Percentiles rank a stretch among this genome's conserved stretches.
Conservation (phyloP, 306 rosid species). For the Vigna unguiculata region DNA sequence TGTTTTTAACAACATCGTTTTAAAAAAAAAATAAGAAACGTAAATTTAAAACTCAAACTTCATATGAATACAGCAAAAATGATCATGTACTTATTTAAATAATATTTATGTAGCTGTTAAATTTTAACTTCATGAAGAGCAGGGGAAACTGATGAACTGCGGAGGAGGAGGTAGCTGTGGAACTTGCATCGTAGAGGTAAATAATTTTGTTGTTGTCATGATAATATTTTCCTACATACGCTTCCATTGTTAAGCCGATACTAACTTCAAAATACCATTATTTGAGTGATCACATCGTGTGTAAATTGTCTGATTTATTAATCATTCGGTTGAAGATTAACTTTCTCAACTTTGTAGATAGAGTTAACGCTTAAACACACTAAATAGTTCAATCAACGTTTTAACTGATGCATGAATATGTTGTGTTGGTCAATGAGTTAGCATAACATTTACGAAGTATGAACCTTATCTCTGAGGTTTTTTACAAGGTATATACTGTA, state of each 20-base stretch:
- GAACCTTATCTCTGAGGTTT: neutral
- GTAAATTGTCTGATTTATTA: neutral
- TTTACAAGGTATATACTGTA: neutral
- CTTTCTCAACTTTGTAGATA: neutral
- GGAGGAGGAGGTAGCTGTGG: conserved; percentile 97
- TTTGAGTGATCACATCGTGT: neutral
- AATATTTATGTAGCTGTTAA: neutral
- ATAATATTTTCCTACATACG: neutral
- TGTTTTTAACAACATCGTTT: neutral
- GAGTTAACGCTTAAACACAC: neutral
- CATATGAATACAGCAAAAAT: neutral
- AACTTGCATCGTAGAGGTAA: conserved; percentile 86
- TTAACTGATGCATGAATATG: too few species aligned
- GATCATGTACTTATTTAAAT: neutral
- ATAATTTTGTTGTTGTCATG: neutral
- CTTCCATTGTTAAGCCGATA: neutral
- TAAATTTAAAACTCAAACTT: neutral
- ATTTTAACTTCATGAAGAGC: conserved; percentile 16
- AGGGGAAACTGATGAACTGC: conserved; percentile 98
- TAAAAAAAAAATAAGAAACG: neutral
- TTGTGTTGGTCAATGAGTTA: neutral
- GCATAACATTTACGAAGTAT: neutral
- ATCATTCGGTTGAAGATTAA: conserved; percentile 2
- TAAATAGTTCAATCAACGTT: neutral
- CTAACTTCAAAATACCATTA: neutral